Evolutionary conservation across 257 asterid genomes (phyloP).

Genomic region (Plantago ovata): DNA sequence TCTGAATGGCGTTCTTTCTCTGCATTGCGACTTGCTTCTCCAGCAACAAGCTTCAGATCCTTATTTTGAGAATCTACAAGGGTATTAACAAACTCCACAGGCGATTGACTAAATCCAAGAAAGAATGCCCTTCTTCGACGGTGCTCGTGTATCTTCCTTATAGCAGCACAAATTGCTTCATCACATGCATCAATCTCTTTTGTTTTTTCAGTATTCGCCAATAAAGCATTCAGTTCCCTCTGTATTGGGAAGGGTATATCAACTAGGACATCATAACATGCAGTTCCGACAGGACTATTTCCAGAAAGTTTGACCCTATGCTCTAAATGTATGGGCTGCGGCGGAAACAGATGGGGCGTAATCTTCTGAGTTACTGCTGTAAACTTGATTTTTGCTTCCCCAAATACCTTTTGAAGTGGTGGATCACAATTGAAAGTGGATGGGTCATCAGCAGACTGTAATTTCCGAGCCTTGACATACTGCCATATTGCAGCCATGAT

Average conservation of each 20-base stretch:
- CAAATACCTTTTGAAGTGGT: constrained; percentile 83
- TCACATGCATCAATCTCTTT: constrained; percentile 94
- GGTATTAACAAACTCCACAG: constrained; percentile 84
- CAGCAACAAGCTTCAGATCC: constrained; percentile 79
- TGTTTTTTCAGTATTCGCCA: constrained; percentile 84
- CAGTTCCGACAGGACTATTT: constrained; percentile 82
- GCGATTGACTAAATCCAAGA: constrained; percentile 98
- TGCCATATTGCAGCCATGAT: constrained; percentile 92
- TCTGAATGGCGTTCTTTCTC: constrained; percentile 90
- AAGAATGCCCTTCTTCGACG: constrained; percentile 86
- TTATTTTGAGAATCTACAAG: constrained; percentile 84
- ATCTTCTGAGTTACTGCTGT: constrained; percentile 81
- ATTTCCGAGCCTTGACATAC: constrained; percentile 85
- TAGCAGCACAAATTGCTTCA: constrained; percentile 85
- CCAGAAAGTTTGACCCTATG: constrained; percentile 90
- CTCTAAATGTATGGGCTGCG: constrained; percentile 91
- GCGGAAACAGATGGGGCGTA: constrained; percentile 69
- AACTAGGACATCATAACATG: constrained; percentile 82
- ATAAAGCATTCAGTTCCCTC: constrained; percentile 77
- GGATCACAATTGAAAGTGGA: constrained; percentile 86
- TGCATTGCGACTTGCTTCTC: constrained; percentile 75
- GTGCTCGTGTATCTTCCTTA: constrained; percentile 94
- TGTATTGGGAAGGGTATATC: constrained; percentile 94
- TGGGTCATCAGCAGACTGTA: constrained; percentile 83
- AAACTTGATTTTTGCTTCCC: constrained; percentile 70